Base-by-base conservation (phyloP, 768 basidiomycete species). In the Lactarius sp. region DNA sequence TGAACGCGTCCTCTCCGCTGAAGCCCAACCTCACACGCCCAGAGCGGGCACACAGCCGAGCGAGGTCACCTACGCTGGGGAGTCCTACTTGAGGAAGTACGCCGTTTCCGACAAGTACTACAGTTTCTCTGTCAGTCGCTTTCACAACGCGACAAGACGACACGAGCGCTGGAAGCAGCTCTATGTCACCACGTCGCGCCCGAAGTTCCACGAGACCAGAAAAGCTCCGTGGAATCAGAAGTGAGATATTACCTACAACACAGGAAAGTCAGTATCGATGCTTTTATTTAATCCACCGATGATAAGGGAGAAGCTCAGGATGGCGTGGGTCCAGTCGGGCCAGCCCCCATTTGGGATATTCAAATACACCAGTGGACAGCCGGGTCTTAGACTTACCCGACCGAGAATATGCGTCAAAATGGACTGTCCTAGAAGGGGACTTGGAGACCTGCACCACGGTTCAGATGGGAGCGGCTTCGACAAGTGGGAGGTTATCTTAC, bases 201-300 rank as follows among this genome's bases (percentile, higher is more conserved):
- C 63, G 64, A 36, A 67, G 58, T 39, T 65, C 63, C 49, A 65
- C 54, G 34, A 65, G 3, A 36, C 66, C 63, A 42, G 59, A 55
- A 56, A 60, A 67, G 54, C 27, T 65, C 58, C 63, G 66, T 52
- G 66, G 66, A n/a, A 67, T 55, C 42, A 67, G 58, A 56, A 67
- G 54, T 50, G 61, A 44, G 33, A 65, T 46, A 56, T 66, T 66
- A 52, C 64, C 64, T 66, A 58, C 47, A 60, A 60, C 37, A 42
- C 31, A 20, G 22, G 63, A 51, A 64, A 60, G 63, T 64, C 53
- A 64, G 63, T 36, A 46, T 55, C 34, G 16, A 54, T 39, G 20
- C 49, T 44, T 53, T 54, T 59, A 46, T 37, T 56, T 16, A 49
- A 62, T 53, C 31, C 36, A 56, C 42, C 27, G 36, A 61, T 34